A percentile compares a stretch with the other conserved stretches of the same genome.
Conservation (phyloP, 2,329 filamentous ascomycete genomes). For the Apiospora malaysiana region DNA sequence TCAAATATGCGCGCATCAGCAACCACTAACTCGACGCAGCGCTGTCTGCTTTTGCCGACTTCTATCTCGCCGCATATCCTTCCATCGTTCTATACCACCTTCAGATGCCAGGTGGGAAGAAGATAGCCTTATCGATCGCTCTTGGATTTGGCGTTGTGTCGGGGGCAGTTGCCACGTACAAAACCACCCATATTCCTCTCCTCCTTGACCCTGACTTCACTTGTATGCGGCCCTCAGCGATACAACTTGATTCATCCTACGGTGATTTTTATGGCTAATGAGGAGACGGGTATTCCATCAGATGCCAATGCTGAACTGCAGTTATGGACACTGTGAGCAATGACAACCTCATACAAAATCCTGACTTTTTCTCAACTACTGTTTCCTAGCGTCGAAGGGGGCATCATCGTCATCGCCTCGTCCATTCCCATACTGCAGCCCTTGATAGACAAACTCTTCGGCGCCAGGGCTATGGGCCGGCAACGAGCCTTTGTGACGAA, state of each 20-base stretch:
- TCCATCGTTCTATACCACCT: constrained; percentile 43
- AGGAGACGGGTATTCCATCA: constrained; percentile 20
- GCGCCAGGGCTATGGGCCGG: background rate
- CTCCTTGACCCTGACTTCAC: constrained; percentile 38
- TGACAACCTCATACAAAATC: too few species aligned
- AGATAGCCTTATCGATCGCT: constrained; percentile 45
- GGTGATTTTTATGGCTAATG: background rate
- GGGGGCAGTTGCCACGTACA: constrained; percentile 39
- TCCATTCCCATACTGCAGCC: constrained; percentile 44
- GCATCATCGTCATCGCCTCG: constrained; percentile 43
- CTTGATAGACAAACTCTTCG: constrained; percentile 26
- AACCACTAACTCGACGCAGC: constrained; percentile 29
- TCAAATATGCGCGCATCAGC: background rate
- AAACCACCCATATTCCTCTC: constrained; percentile 35
- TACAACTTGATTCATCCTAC: too few species aligned
- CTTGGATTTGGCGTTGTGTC: constrained; percentile 47
- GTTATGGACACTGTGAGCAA: constrained; percentile 50
- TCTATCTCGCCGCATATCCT: constrained; percentile 51
- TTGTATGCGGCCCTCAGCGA: constrained; percentile 25
- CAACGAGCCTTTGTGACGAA: background rate
- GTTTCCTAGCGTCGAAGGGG: constrained; percentile 39
- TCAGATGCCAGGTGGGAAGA: constrained; percentile 47
- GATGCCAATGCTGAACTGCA: constrained; percentile 48
- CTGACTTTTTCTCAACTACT: background rate
- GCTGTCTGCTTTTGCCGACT: constrained; percentile 44